A percentile compares a stretch with the other conserved stretches of the same genome.
phyloP scores from a whole-genome alignment of 495 filamentous ascomycete species.

The Baudoinia panamericana region DNA sequence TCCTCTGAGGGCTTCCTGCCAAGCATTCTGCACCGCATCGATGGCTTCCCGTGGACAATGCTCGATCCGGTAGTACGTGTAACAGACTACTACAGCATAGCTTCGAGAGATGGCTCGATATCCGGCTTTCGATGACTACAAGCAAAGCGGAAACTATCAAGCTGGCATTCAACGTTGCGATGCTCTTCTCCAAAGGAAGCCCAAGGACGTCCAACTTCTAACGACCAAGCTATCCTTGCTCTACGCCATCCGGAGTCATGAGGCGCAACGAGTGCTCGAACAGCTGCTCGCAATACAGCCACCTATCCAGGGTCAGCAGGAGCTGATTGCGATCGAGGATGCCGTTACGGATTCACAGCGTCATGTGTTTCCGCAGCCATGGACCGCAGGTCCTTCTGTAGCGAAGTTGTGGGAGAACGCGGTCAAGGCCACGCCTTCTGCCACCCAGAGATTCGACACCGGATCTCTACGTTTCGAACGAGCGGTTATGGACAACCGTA shows the following conservation, averaged over 20 bases:
- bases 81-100: no score
- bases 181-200: constrained; percentile 10
- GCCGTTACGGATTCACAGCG: neutral
- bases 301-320: neutral
- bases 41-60: no score
- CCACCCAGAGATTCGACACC: constrained; percentile 5
- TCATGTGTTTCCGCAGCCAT: constrained; percentile 4
- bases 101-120: constrained; percentile 21
- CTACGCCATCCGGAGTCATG: neutral
- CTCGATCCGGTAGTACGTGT: no score
- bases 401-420: constrained; percentile 17
- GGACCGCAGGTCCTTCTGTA: constrained; percentile 4
- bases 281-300: constrained; percentile 1
- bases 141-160: constrained; percentile 7
- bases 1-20: no score
- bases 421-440: neutral
- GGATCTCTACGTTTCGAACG: constrained; percentile 9
- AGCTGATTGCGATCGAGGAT: constrained; percentile 5
- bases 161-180: constrained; percentile 17
- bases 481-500: constrained; percentile 7
- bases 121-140: constrained; percentile 18
- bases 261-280: neutral
- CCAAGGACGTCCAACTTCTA: constrained; percentile 10
- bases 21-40: no score
- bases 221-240: constrained; percentile 11